Evolutionary conservation across 345 rosid species (phyloP), one percentile per base, ranked within the genome.

Genomic region (Arabidopsis arenosa): DNA sequence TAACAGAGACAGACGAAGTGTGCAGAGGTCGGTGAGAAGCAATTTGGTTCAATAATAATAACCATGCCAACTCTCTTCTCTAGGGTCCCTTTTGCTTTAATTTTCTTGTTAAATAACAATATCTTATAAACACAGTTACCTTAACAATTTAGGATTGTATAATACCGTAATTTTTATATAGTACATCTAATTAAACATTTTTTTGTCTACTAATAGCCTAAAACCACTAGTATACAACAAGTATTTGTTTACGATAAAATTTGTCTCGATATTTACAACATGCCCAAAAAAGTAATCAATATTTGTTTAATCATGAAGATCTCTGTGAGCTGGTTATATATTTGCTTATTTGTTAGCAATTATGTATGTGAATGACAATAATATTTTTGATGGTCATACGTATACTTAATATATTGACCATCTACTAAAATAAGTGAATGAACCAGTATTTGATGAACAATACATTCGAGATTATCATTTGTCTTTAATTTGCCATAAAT

Each of bases 1-100:
- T 69, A 43, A 70, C 66, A 74, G 76, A 72, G 75, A 70, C 67
- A 43, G 72, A 9, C 59, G 21, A 41, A 65, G 77, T 75, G 81
- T 62, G 54, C 66, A 84, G 78, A 69, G 59, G 71, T 79, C 73
- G 73, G 76, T 71, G 67, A 71, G 80, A 56, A 26, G 18, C 68
- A 65, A 64, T 49, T 49, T 57, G 62, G 48, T 49, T 55, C 17
- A 63, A 54, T 76, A 47, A 45, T 13, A 28, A 30, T 33, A 40
- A 75, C 63, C 57, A 53, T 15, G n/a, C 30, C 33, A 69, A 68
- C 70, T 61, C 64, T 71, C 75, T 58, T 78, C 68, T 77, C 30
- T 49, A 65, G 73, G 28, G 68, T 72, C 81, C 63, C 39, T 60
- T 68, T 68, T 51, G 26, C 63, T 76, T 68, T 13, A 68, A 52